phyloP scores from a whole-genome alignment of 2,329 filamentous ascomycete species.

The Pseudogymnoascus sp. region DNA sequence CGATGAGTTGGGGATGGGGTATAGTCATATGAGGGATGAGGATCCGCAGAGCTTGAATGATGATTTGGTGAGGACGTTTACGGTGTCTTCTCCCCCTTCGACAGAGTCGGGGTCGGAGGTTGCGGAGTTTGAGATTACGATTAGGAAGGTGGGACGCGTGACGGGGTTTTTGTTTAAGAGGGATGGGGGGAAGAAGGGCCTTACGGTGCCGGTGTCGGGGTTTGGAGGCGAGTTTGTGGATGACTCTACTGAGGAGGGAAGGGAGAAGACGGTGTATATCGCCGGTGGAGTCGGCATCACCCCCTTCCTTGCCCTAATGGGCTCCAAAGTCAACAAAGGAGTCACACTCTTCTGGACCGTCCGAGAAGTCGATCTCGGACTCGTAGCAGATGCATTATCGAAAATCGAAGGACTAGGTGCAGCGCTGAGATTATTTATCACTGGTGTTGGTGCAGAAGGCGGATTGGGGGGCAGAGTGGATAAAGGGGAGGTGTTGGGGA shows the following conservation, averaged over 20 bases:
- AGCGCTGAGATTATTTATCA: constrained; percentile 57
- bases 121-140: constrained; percentile 58
- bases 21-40: constrained; percentile 74
- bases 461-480: constrained; percentile 23
- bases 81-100: constrained; percentile 55
- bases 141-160: constrained; percentile 58
- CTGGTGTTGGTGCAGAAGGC: constrained; percentile 33
- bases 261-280: constrained; percentile 47
- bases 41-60: constrained; percentile 77
- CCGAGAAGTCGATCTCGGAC: constrained; percentile 48
- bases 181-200: constrained; percentile 41
- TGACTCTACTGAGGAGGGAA: constrained; percentile 18
- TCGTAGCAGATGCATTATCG: constrained; percentile 53
- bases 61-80: constrained; percentile 77
- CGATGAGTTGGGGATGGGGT: constrained; percentile 61
- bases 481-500: constrained; percentile 21
- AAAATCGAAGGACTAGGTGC: constrained; percentile 42
- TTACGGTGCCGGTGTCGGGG: constrained; percentile 62
- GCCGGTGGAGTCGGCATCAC: constrained; percentile 80
- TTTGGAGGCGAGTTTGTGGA: constrained; percentile 61
- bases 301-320: constrained; percentile 65
- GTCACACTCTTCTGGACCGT: constrained; percentile 64
- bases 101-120: constrained; percentile 14
- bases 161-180: constrained; percentile 54
- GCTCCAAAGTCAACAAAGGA: constrained; percentile 36